Evolutionary conservation across 495 filamentous ascomycete genomes (phyloP).

Genomic region (Penicillium lagena): DNA sequence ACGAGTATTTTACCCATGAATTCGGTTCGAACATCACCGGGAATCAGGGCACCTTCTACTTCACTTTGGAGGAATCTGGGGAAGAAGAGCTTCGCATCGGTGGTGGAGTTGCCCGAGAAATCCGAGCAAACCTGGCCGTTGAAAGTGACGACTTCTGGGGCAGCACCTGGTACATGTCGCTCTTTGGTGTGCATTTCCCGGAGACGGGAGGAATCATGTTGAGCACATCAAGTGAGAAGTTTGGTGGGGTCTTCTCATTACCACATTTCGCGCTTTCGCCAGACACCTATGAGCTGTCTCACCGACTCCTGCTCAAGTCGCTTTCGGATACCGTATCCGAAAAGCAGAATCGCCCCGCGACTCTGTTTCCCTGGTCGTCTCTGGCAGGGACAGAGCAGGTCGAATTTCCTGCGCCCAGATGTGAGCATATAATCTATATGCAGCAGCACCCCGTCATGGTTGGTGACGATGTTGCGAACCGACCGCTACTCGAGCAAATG

Average conservation of each 20-base stretch:
- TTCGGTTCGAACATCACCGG: constrained; percentile 68
- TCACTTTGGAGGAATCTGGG: constrained; percentile 38
- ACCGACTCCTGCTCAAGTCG: constrained; percentile 62
- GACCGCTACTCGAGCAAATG: constrained; percentile 52
- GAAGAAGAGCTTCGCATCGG: constrained; percentile 27
- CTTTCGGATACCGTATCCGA: constrained; percentile 57
- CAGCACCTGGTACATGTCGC: constrained; percentile 64
- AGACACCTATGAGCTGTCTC: constrained; percentile 60
- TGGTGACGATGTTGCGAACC: constrained; percentile 24
- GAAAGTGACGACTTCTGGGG: constrained; percentile 61
- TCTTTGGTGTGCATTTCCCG: constrained; percentile 81
- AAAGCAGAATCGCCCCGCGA: constrained; percentile 47
- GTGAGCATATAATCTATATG: constrained; percentile 82
- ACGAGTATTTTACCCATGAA: constrained; percentile 45
- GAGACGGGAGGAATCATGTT: constrained; percentile 68
- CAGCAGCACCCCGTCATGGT: constrained; percentile 64
- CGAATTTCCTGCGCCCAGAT: constrained; percentile 60
- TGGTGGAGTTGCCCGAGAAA: constrained; percentile 45
- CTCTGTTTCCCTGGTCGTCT: constrained; percentile 59
- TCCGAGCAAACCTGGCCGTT: constrained; percentile 59
- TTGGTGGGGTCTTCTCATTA: constrained; percentile 77
- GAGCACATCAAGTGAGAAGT: constrained; percentile 88
- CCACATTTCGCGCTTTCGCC: constrained; percentile 71
- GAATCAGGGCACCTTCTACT: constrained; percentile 35
- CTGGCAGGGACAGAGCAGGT: constrained; percentile 49